These are phyloP conservation scores for Trichoderma sp. DNA, from an alignment of 2,329 filamentous ascomycete genomes.

Conservation along the genomic window DNA sequence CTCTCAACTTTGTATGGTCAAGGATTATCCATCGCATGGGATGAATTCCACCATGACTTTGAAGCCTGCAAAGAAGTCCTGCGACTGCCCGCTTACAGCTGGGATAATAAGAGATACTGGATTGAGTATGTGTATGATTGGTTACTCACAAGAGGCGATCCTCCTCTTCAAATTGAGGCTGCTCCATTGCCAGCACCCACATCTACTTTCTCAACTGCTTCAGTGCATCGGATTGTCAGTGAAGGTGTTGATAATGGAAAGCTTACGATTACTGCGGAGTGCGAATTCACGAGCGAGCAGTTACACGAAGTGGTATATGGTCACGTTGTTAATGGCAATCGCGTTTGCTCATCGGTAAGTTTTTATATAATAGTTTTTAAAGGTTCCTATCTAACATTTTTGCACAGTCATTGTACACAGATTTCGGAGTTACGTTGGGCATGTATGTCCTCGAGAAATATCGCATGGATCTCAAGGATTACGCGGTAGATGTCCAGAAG, in stretches of 20 bases:
- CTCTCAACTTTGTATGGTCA: constrained; percentile 33
- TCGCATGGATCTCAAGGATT: constrained; percentile 2
- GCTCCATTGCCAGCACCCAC: constrained; percentile 48
- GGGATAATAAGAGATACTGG: constrained; percentile 72
- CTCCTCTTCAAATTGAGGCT: constrained; percentile 34
- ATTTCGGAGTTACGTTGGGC: constrained; percentile 63
- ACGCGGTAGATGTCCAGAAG: constrained; percentile 40
- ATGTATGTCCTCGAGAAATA: constrained; percentile 43
- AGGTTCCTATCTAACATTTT: background rate
- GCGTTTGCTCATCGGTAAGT: constrained; percentile 57
- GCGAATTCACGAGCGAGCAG: constrained; percentile 62
- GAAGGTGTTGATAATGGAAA: background rate
- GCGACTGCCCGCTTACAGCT: constrained; percentile 65
- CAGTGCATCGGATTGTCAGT: background rate
- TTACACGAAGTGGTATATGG: constrained; percentile 59
- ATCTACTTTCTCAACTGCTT: constrained; percentile 3
- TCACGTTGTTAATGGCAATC: constrained; percentile 65
- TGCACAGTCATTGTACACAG: constrained; percentile 45
- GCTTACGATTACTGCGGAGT: constrained; percentile 60
- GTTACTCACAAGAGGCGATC: constrained; percentile 52
- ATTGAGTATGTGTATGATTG: constrained; percentile 65
- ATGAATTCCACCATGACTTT: constrained; percentile 60
- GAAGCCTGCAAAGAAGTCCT: constrained; percentile 42
- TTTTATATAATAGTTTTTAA: constrained; percentile 26
- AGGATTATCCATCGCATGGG: constrained; percentile 65